phyloP scores from a whole-genome alignment of 1,284 basidiomycete species.

The Psilocybe mexicana region DNA sequence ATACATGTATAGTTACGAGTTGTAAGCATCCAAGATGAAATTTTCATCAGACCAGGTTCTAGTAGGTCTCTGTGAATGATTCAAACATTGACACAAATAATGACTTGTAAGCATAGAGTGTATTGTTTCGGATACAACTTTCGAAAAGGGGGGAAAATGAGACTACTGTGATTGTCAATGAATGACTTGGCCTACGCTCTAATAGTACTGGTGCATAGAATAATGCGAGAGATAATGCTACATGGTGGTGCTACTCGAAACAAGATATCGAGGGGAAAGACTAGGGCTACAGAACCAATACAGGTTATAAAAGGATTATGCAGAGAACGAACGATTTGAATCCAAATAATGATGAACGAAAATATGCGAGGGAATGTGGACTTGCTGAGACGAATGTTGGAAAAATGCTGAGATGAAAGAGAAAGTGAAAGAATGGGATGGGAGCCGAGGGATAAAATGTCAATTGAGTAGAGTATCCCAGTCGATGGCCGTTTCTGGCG shows the following conservation, averaged over 20 bases:
- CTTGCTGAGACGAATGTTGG: constrained; percentile 10
- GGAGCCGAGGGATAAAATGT: constrained; percentile 8
- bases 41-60: too few species aligned
- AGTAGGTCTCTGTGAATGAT: too few species aligned
- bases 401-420: constrained; percentile 15
- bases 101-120: too few species aligned
- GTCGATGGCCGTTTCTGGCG: constrained; percentile 56
- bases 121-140: too few species aligned
- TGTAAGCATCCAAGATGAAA: too few species aligned
- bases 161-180: constrained; percentile 9
- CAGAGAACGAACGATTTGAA: constrained; percentile 1
- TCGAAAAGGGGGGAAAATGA: not conserved
- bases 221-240: constrained; percentile 24
- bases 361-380: constrained; percentile 7
- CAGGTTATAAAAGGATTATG: constrained; percentile 10
- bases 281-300: constrained; percentile 22
- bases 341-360: constrained; percentile 1
- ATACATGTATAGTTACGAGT: not conserved
- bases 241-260: constrained; percentile 20
- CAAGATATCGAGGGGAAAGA: constrained; percentile 3
- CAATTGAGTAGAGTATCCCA: constrained; percentile 76
- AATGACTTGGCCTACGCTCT: constrained; percentile 10
- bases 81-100: too few species aligned
- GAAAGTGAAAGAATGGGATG: constrained; percentile 9
- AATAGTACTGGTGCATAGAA: constrained; percentile 7